Evolutionary conservation across 1,284 basidiomycete species (phyloP).

Genomic region (Takashimella tepidaria): DNA sequence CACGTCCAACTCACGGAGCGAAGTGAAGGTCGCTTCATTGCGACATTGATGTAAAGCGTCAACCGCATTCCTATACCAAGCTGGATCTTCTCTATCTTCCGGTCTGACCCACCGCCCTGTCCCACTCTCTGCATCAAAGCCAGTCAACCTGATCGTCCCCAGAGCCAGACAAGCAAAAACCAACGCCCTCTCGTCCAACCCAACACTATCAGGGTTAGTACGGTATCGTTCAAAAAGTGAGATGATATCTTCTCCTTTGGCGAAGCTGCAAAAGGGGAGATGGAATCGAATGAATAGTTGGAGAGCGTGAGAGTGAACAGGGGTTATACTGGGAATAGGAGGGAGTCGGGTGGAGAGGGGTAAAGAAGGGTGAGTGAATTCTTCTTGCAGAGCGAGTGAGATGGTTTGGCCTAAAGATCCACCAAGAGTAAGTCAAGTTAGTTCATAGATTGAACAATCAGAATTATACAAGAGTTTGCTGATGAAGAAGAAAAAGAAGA

Average conservation of each 20-base stretch:
- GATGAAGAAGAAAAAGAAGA: no score
- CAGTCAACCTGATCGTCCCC: slow-evolving; percentile 11
- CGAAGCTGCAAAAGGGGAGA: slow-evolving; percentile 16
- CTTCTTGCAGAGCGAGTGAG: slow-evolving; percentile 8
- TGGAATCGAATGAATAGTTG: slow-evolving; percentile 9
- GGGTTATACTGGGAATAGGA: background rate
- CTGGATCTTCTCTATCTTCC: background rate
- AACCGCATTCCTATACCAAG: background rate
- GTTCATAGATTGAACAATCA: no score
- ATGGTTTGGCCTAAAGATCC: slow-evolving; percentile 7
- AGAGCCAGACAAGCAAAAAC: slow-evolving; percentile 11
- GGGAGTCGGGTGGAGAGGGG: slow-evolving; percentile 12
- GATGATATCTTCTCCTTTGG: slow-evolving; percentile 10
- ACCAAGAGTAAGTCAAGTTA: no score
- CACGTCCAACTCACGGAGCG: slow-evolving; percentile 10
- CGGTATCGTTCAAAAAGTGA: slow-evolving; percentile 12
- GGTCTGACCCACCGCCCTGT: background rate
- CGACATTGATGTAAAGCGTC: background rate
- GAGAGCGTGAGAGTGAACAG: slow-evolving; percentile 8
- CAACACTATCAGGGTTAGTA: slow-evolving; percentile 6
- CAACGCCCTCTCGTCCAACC: slow-evolving; percentile 12
- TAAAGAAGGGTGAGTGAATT: slow-evolving; percentile 7
- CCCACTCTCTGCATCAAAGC: background rate
- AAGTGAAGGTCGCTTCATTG: slow-evolving; percentile 6
- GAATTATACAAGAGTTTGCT: no score